Evolutionary conservation across 2,329 filamentous ascomycete genomes (phyloP).

Genomic region (Fusarium sacchari): DNA sequence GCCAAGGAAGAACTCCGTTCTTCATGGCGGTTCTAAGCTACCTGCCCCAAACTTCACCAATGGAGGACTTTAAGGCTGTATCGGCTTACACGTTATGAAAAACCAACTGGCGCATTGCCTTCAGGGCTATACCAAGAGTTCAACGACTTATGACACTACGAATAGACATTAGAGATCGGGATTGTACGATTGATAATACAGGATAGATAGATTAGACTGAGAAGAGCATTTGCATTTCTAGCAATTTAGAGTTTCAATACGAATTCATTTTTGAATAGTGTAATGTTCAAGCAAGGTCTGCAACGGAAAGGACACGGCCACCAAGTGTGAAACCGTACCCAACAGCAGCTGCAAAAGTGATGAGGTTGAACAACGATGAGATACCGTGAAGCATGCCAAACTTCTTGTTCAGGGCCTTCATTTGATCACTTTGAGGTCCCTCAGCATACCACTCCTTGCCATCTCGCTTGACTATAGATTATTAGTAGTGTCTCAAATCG

Average conservation of each 20-base stretch:
- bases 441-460: constrained; percentile 87
- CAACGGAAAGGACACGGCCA: constrained; percentile 63
- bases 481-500: constrained; percentile 19
- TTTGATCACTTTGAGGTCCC: constrained; percentile 83
- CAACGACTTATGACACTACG: constrained; percentile 39
- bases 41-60: neutral
- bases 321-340: constrained; percentile 83
- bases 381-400: constrained; percentile 85
- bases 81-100: neutral
- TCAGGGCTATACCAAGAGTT: constrained; percentile 35
- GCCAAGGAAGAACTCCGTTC: constrained; percentile 60
- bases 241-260: constrained; percentile 14
- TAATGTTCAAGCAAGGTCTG: constrained; percentile 38
- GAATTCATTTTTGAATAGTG: constrained; percentile 2
- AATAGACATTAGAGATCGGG: constrained; percentile 24
- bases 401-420: constrained; percentile 80
- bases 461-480: constrained; percentile 76
- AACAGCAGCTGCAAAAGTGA: constrained; percentile 73
- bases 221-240: constrained; percentile 25
- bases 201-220: neutral
- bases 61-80: neutral
- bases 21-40: constrained; percentile 22
- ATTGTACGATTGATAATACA: neutral
- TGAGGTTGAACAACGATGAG: constrained; percentile 82
- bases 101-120: constrained; percentile 31